phyloP scores from a whole-genome alignment of 2,329 filamentous ascomycete species.

The Clarireedia hainanense region DNA sequence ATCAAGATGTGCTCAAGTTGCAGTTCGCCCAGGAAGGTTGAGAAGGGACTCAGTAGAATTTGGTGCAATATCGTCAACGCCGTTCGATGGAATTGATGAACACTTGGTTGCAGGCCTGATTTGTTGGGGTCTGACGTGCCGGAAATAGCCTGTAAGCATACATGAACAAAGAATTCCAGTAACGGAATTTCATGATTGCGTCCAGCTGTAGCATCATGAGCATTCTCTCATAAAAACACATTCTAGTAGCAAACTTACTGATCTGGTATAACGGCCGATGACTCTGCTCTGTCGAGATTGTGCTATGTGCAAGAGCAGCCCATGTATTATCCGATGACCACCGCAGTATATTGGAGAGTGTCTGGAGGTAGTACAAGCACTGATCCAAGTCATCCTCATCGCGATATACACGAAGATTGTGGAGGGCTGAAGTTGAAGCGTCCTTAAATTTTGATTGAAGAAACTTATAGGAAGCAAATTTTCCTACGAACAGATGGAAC shows the following conservation, averaged over 20 bases:
- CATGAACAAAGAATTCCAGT: slow-evolving; percentile 60
- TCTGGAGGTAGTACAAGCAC: slow-evolving; percentile 70
- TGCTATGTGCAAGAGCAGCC: slow-evolving; percentile 59
- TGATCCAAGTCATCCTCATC: slow-evolving; percentile 65
- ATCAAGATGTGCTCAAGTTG: slow-evolving; percentile 66
- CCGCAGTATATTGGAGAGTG: slow-evolving; percentile 64
- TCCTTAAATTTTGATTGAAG: slow-evolving; percentile 30
- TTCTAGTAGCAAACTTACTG: slow-evolving; percentile 36
- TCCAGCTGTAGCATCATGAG: slow-evolving; percentile 34
- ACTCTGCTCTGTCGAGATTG: slow-evolving; percentile 40
- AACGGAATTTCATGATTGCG: slow-evolving; percentile 50
- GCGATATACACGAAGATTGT: slow-evolving; percentile 32
- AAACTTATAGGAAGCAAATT: slow-evolving; percentile 48
- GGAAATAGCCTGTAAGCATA: slow-evolving; percentile 56
- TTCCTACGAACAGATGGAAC: slow-evolving; percentile 52
- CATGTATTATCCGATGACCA: slow-evolving; percentile 63
- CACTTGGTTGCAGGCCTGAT: slow-evolving; percentile 37
- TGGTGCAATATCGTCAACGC: slow-evolving; percentile 64
- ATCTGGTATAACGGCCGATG: slow-evolving; percentile 38
- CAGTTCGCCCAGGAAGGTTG: slow-evolving; percentile 49
- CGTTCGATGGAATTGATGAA: slow-evolving; percentile 62
- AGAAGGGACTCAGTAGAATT: slow-evolving; percentile 57
- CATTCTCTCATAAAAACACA: not conserved
- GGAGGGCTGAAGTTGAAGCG: slow-evolving; percentile 17
- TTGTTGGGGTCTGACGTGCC: slow-evolving; percentile 32